Evolutionary conservation across 495 filamentous ascomycete genomes (phyloP).

Genomic region (Haplographium delicatum): DNA sequence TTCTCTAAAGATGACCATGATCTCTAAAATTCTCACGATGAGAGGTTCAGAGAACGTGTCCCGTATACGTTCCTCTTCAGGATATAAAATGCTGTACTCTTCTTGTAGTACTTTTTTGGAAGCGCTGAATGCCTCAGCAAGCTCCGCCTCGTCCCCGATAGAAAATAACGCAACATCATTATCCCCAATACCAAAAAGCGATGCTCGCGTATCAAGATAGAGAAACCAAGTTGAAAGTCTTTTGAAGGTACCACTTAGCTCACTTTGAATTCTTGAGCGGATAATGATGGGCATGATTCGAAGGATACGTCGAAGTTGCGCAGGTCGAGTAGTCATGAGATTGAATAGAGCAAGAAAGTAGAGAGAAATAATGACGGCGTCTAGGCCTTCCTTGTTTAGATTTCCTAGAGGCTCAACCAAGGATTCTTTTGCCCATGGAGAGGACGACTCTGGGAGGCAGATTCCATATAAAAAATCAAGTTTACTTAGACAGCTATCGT

Average conservation of each 20-base stretch:
- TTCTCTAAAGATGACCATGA: slow-evolving; percentile 6
- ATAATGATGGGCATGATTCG: slow-evolving; percentile 1
- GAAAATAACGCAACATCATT: slow-evolving; percentile 1
- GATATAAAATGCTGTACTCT: slow-evolving; percentile 5
- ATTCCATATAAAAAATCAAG: background rate
- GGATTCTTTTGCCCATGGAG: background rate
- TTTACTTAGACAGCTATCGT: background rate
- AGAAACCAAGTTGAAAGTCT: slow-evolving; percentile 4
- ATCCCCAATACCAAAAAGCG: background rate
- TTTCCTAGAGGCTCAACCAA: background rate
- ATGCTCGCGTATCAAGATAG: slow-evolving; percentile 2
- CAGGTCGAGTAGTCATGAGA: slow-evolving; percentile 1
- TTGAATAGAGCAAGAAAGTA: slow-evolving; percentile 7
- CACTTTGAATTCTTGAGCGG: background rate
- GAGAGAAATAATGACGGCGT: slow-evolving; percentile 2
- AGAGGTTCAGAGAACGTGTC: background rate
- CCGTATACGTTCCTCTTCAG: slow-evolving; percentile 3
- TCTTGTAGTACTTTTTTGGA: slow-evolving; percentile 3
- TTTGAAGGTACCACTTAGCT: slow-evolving; percentile 2
- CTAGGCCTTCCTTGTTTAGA: background rate
- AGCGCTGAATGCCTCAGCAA: background rate
- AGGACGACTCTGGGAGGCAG: background rate
- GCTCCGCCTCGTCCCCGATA: slow-evolving; percentile 2
- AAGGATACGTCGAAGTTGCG: slow-evolving; percentile 3
- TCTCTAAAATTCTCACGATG: slow-evolving; percentile 2